Conservation (phyloP, 306 rosid genomes). For the Medicago ruthenica region DNA sequence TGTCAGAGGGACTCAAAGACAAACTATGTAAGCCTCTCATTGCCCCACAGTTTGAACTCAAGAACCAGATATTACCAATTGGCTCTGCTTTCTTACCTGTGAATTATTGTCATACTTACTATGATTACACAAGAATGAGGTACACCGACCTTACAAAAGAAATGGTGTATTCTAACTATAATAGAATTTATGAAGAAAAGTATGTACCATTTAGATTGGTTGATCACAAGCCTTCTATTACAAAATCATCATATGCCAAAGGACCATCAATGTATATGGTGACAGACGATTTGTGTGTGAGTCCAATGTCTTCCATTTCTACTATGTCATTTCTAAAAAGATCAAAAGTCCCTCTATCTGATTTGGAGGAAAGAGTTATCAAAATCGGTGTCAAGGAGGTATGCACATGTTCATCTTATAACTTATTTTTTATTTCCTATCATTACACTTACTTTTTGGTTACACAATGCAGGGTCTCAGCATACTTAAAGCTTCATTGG, state of each 20-base stretch:
- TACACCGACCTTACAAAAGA: not conserved
- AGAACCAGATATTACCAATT: conserved; percentile 34
- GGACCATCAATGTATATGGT: not conserved
- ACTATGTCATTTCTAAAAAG: not conserved
- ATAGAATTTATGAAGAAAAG: not conserved
- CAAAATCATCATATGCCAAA: not conserved
- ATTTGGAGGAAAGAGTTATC: not conserved
- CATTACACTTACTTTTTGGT: not conserved
- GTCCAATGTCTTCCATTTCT: not conserved
- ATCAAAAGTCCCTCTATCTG: not conserved
- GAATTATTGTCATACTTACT: not conserved
- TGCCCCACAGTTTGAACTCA: not conserved
- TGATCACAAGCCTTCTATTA: not conserved
- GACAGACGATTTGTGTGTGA: conserved; percentile 36
- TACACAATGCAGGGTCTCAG: conserved; percentile 26
- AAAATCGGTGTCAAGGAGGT: conserved; percentile 30
- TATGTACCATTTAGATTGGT: not conserved
- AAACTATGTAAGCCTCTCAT: not conserved
- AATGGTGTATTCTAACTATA: not conserved
- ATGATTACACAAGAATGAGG: not conserved
- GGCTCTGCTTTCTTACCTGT: not conserved
- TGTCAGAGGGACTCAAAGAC: not conserved
- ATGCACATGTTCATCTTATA: not conserved
- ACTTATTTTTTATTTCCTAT: not conserved
- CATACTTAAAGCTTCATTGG: conserved; percentile 29